Percentiles rank a stretch among this genome's conserved stretches.
phyloP scores from a whole-genome alignment of 1,284 basidiomycete species.

The Ceratobasidium sp. region DNA sequence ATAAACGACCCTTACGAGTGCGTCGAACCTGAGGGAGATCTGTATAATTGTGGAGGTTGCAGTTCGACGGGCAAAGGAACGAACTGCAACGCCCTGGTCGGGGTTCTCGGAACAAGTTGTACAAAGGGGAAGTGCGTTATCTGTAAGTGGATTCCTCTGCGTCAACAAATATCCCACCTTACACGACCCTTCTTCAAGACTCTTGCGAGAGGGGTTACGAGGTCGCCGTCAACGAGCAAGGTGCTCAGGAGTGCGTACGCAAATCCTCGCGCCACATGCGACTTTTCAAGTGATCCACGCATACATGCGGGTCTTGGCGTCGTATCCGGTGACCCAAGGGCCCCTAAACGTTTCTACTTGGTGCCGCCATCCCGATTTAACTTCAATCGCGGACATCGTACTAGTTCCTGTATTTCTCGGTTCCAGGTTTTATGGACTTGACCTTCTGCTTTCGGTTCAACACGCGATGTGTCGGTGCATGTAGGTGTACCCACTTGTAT shows the following conservation, averaged over 20 bases:
- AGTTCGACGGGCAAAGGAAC: conserved; percentile 10
- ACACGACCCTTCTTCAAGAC: not conserved
- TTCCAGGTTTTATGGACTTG: no score
- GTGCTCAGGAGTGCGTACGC: conserved; percentile 26
- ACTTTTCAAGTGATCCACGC: not conserved
- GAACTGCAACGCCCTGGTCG: conserved; percentile 8
- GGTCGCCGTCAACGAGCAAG: conserved; percentile 8
- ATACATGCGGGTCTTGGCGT: not conserved
- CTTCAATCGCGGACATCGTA: not conserved
- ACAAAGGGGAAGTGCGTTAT: conserved; percentile 26
- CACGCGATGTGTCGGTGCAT: no score
- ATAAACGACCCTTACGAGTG: conserved; percentile 36
- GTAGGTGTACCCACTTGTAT: no score
- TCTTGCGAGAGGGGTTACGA: conserved; percentile 25
- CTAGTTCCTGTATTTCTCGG: no score
- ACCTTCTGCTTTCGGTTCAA: no score
- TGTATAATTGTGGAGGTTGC: no score
- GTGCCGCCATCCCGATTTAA: not conserved
- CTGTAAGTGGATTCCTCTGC: not conserved
- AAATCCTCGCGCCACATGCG: conserved; percentile 16
- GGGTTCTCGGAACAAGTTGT: conserved; percentile 30
- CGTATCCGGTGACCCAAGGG: not conserved
- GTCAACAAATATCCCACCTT: not conserved
- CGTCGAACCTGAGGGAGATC: conserved; percentile 4
- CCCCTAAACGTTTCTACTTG: not conserved